Percentiles rank a stretch among this genome's conserved stretches.
Evolutionary conservation across 305 asterid genomes (phyloP).

Genomic region (Fraxinus ornus): DNA sequence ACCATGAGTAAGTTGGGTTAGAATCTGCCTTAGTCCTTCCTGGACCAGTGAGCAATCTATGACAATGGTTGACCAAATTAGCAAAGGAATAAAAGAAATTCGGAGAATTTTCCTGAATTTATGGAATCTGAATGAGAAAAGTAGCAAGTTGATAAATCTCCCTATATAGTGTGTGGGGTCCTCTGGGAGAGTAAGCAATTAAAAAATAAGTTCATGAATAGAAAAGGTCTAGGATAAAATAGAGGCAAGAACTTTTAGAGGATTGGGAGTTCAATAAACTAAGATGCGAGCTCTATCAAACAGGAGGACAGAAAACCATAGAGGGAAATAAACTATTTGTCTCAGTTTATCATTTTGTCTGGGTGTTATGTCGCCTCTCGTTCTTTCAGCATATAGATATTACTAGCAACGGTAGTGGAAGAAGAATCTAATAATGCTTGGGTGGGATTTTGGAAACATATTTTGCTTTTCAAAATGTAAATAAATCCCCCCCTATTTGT

Average conservation of each 20-base stretch:
- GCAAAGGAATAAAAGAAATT: not conserved
- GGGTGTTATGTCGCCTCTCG: not conserved
- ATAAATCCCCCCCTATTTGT: not conserved
- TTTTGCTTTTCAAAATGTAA: conserved; percentile 6
- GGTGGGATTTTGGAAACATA: not conserved
- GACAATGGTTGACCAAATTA: not conserved
- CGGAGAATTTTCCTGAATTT: not conserved
- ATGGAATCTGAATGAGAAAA: not conserved
- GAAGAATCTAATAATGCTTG: not conserved
- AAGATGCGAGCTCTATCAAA: not conserved
- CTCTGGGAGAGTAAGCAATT: not conserved
- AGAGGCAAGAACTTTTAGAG: not conserved
- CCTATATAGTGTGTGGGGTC: not conserved
- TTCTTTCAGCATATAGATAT: not conserved
- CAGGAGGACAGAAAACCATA: not conserved
- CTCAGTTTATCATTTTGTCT: not conserved
- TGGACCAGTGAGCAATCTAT: not conserved
- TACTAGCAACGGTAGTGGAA: not conserved
- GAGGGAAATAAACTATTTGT: not conserved
- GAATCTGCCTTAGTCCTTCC: not conserved
- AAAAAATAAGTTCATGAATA: not conserved
- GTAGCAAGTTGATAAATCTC: not conserved
- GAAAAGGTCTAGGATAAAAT: not conserved
- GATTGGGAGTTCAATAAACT: not conserved
- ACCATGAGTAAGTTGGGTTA: not conserved